Percentiles rank a stretch among this genome's conserved stretches.
Evolutionary conservation across 2,329 filamentous ascomycete species (phyloP).

Genomic region (Pseudogymnoascus verrucosus): DNA sequence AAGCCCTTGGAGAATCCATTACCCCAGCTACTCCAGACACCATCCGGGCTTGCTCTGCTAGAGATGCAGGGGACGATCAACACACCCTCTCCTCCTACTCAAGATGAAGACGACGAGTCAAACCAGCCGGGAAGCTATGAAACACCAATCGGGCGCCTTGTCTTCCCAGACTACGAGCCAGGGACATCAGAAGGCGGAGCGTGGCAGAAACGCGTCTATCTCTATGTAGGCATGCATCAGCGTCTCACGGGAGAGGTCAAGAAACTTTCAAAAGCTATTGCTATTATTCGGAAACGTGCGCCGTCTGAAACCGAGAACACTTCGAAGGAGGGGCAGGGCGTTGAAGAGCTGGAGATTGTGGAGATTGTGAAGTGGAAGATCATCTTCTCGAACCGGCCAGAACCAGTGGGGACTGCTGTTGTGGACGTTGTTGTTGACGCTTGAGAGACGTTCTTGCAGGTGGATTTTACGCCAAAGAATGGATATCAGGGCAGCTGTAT

Average conservation of each 20-base stretch:
- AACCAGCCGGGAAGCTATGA: conserved; percentile 26
- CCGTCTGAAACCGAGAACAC: conserved; percentile 8
- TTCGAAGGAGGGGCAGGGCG: conserved; percentile 22
- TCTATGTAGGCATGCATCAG: conserved; percentile 86
- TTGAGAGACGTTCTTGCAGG: background rate
- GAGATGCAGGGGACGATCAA: conserved; percentile 92
- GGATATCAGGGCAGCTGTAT: too few relatives aligned
- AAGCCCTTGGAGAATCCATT: conserved; percentile 42
- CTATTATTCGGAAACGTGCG: conserved; percentile 57
- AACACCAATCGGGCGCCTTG: conserved; percentile 60
- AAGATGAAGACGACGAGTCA: conserved; percentile 27
- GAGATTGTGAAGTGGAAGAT: conserved; percentile 85
- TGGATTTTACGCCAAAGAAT: background rate
- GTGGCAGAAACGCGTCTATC: conserved; percentile 86
- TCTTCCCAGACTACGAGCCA: conserved; percentile 67
- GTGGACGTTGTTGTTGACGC: background rate
- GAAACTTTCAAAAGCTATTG: conserved; percentile 71
- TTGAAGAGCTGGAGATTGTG: conserved; percentile 65
- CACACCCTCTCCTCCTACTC: conserved; percentile 42
- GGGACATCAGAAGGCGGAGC: conserved; percentile 46
- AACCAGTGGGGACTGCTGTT: conserved; percentile 58
- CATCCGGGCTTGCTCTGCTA: conserved; percentile 78
- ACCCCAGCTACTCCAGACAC: conserved; percentile 78
- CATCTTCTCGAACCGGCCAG: conserved; percentile 73
- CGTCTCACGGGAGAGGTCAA: conserved; percentile 83